Evolutionary conservation across 2,329 filamentous ascomycete species (phyloP).

Genomic region (Trichophyton rubrum): DNA sequence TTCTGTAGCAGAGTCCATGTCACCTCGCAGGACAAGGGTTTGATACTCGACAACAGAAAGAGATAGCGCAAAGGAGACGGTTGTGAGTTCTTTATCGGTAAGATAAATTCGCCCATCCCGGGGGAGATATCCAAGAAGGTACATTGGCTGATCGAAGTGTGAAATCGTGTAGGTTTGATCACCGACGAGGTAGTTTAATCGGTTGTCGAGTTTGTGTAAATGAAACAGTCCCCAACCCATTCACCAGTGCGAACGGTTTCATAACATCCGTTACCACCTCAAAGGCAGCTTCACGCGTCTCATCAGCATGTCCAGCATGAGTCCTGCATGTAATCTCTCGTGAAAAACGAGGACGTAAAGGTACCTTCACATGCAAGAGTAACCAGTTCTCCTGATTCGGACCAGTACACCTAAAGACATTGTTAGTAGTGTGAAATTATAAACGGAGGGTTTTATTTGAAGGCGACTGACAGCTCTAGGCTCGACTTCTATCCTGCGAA

Average conservation of each 20-base stretch:
- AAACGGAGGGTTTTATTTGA: background rate
- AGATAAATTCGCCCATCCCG: slow-evolving; percentile 92
- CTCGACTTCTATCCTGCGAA: slow-evolving; percentile 78
- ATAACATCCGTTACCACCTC: slow-evolving; percentile 91
- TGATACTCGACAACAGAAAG: slow-evolving; percentile 93
- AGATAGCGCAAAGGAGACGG: slow-evolving; percentile 82
- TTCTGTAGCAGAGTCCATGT: slow-evolving; percentile 82
- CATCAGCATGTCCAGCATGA: slow-evolving; percentile 68
- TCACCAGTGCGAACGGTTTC: slow-evolving; percentile 88
- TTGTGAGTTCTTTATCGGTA: slow-evolving; percentile 85
- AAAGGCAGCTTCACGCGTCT: slow-evolving; percentile 93
- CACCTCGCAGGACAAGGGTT: slow-evolving; percentile 82
- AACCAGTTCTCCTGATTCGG: slow-evolving; percentile 86
- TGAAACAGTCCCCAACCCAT: slow-evolving; percentile 98
- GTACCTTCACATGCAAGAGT: slow-evolving; percentile 87
- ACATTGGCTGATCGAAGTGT: slow-evolving; percentile 92
- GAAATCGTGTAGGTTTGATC: slow-evolving; percentile 97
- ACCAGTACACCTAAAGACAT: slow-evolving; percentile 73
- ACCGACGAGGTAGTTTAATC: slow-evolving; percentile 92
- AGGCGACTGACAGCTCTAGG: slow-evolving; percentile 42
- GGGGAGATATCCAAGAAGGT: slow-evolving; percentile 87
- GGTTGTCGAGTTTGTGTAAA: slow-evolving; percentile 94
- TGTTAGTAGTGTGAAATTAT: slow-evolving; percentile 8
- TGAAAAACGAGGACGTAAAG: slow-evolving; percentile 88
- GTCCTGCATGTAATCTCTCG: slow-evolving; percentile 74